Base-by-base conservation (phyloP, 2,329 filamentous ascomycete genomes). In the Fusarium napiforme region DNA sequence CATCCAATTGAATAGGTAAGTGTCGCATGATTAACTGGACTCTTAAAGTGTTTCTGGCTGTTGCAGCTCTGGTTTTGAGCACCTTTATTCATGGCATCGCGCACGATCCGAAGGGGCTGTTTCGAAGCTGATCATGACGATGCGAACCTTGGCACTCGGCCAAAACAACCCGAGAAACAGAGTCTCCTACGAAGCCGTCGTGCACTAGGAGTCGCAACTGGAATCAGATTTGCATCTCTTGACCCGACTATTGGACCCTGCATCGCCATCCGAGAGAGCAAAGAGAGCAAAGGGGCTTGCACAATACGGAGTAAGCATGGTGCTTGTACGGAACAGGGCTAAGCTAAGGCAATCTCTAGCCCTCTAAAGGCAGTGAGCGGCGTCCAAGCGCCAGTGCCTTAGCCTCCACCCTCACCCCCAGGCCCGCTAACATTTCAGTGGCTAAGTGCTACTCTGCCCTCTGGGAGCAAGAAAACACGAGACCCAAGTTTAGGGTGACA, bases 361-460 rank as follows among this genome's bases (percentile, higher is more conserved):
- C 67, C 63, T 50, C 67, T 58, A 68, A 45, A 74, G 71, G 71
- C 58, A 73, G 67, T 73, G 71, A 73, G 71, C 71, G 40, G 64
- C 64, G 59, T 50, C 67, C 70, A 63, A 67, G 70, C 45, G 67
- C 71, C 71, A 66, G 49, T 23, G 49, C 37, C 50, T 62, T 62
- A 32, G 43, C 67, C 30, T 43, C 57, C 40, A 65, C 62, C 45
- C 60, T 50, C 37, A 39, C 45, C 62, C 28, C 50, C 72, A 43
- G 67, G 53, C 63, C 65, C 55, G 55, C 64, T 53, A 55, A 65
- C 67, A 61, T 32, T 57, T 52, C 72, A 74, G 72, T 74, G 71
- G 69, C 62, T 68, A 64, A 66, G 47, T 69, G 45, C 64, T 67
- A 28, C 60, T 39, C 47, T 46, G 23, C 28, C 28, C 26, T 26